Evolutionary conservation across 1,284 basidiomycete species (phyloP).

Genomic region (Malassezia restricta): DNA sequence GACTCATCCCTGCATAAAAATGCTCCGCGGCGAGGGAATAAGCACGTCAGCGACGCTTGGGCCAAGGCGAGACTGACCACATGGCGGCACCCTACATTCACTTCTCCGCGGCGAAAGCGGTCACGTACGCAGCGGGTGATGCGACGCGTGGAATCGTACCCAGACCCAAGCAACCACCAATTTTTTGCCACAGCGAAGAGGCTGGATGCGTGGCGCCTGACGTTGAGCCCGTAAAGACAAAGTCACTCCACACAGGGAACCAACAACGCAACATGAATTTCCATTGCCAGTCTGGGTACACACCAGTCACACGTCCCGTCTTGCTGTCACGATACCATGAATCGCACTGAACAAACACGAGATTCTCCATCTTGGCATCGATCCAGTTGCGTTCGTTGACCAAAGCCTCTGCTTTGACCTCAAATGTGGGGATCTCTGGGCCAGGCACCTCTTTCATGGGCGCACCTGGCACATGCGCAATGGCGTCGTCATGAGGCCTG

Average conservation of each 20-base stretch:
- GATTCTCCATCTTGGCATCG: constrained; percentile 25
- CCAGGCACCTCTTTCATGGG: constrained; percentile 2
- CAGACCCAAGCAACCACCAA: constrained; percentile 24
- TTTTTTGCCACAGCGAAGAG: constrained; percentile 23
- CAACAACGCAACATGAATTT: constrained; percentile 21
- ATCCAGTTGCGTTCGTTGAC: constrained; percentile 38
- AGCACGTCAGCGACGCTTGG: too few species aligned
- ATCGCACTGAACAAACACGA: constrained; percentile 33
- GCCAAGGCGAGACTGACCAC: background rate
- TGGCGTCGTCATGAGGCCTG: constrained; percentile 16
- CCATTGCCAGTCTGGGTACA: constrained; percentile 41
- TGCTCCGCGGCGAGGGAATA: too few species aligned
- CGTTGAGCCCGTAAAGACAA: constrained; percentile 25
- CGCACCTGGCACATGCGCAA: constrained; percentile 25
- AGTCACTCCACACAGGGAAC: constrained; percentile 33
- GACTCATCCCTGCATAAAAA: background rate
- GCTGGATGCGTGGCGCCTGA: constrained; percentile 11
- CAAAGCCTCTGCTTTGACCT: constrained; percentile 33
- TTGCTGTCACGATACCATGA: constrained; percentile 36
- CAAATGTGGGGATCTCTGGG: constrained; percentile 24
- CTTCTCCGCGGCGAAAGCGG: background rate
- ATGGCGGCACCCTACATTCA: background rate
- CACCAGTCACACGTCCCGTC: constrained; percentile 27
- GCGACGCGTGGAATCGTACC: constrained; percentile 24
- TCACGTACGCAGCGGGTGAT: constrained; percentile 6